These are phyloP conservation scores for Nakazawaea ishiwadae DNA, from an alignment of 805 yeast genomes.

Conservation along the genomic window DNA sequence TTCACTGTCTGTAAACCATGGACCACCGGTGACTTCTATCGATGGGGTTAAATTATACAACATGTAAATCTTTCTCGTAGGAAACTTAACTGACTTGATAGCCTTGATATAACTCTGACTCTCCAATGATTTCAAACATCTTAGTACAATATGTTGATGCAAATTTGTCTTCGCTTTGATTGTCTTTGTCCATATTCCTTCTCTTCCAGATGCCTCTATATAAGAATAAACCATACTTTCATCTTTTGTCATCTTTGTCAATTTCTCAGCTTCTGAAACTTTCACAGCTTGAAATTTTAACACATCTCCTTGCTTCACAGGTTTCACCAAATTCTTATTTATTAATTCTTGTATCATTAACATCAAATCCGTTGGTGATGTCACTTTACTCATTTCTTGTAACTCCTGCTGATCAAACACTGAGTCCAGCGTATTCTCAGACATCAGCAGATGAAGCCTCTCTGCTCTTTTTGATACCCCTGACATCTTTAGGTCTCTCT, in stretches of 20 bases:
- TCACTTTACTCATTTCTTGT: conserved; percentile 38
- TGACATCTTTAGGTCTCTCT: no score
- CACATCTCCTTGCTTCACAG: conserved; percentile 62
- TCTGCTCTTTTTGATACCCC: conserved; percentile 42
- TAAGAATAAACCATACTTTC: conserved; percentile 89
- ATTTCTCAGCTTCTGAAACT: conserved; percentile 68
- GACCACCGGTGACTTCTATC: conserved; percentile 96
- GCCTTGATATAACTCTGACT: conserved; percentile 79
- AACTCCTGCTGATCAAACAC: conserved; percentile 69
- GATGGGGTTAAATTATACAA: conserved; percentile 89
- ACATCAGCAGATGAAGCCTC: conserved; percentile 61
- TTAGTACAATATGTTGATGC: conserved; percentile 84
- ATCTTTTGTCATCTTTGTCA: conserved; percentile 75
- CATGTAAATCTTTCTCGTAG: conserved; percentile 96
- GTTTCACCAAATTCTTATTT: conserved; percentile 53
- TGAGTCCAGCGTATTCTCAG: conserved; percentile 39
- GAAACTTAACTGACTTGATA: conserved; percentile 84
- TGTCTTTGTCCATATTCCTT: conserved; percentile 95
- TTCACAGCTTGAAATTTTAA: conserved; percentile 74
- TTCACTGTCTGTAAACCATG: conserved; percentile 97
- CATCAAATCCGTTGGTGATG: conserved; percentile 38
- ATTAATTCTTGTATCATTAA: conserved; percentile 39
- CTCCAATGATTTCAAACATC: conserved; percentile 79
- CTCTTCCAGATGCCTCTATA: conserved; percentile 89
- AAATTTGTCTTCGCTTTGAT: conserved; percentile 82